Evolutionary conservation across 345 rosid species (phyloP).

Genomic region (Boechera retrofracta): DNA sequence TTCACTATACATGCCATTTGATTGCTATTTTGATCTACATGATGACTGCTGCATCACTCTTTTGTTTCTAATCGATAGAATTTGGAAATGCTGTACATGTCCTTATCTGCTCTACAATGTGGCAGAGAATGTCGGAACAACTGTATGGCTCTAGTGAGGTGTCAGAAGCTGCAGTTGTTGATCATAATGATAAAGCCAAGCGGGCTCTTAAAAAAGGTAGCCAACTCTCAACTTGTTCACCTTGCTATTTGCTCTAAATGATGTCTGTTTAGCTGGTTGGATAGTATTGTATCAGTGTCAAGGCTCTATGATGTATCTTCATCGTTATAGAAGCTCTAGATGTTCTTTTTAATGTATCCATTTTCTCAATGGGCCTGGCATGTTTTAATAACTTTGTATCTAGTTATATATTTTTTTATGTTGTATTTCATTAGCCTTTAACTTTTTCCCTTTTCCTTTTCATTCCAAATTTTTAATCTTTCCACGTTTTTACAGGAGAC

Average conservation of each 20-base stretch:
- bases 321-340: constrained; percentile 28
- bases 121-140: constrained; percentile 75
- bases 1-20: constrained; percentile 6
- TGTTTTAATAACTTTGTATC: constrained; percentile 17
- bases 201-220: constrained; percentile 77
- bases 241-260: constrained; percentile 31
- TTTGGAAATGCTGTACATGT: constrained; percentile 16
- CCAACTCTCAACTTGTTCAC: constrained; percentile 16
- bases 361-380: constrained; percentile 5
- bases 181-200: constrained; percentile 56
- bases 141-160: constrained; percentile 55
- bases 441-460: constrained; percentile 20
- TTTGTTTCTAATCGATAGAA: background rate
- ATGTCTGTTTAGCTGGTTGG: constrained; percentile 13
- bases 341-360: constrained; percentile 19
- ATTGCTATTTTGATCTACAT: constrained; percentile 9
- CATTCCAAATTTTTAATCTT: constrained; percentile 1
- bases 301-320: constrained; percentile 22
- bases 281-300: constrained; percentile 26
- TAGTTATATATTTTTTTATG: background rate
- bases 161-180: constrained; percentile 58
- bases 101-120: constrained; percentile 24
- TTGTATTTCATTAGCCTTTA: constrained; percentile 7
- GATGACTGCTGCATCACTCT: constrained; percentile 9
- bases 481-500: constrained; percentile 63